Conservation (phyloP, 352 stramenopile genomes). For the Halophytophthora polymorphica region DNA sequence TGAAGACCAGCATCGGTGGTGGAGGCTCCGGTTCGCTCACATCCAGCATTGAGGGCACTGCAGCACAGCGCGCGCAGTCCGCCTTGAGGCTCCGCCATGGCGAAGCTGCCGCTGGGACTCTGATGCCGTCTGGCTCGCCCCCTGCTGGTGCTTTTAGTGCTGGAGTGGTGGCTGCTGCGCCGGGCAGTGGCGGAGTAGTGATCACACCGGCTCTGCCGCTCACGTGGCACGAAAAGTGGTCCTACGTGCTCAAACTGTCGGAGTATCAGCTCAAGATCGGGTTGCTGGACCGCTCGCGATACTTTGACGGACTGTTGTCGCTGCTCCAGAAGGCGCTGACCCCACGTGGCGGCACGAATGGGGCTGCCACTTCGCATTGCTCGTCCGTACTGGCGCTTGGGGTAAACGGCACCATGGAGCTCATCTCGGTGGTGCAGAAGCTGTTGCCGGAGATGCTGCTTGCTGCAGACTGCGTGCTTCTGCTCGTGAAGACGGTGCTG, state of each 20-base stretch:
- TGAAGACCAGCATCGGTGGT: slow-evolving; percentile 13
- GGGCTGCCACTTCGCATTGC: slow-evolving; percentile 15
- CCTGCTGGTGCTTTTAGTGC: not conserved
- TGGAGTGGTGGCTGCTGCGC: not conserved
- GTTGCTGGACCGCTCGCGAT: slow-evolving; percentile 67
- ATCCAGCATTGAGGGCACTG: slow-evolving; percentile 1
- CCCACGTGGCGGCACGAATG: slow-evolving; percentile 34
- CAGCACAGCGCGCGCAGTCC: slow-evolving; percentile 10
- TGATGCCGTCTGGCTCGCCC: not conserved
- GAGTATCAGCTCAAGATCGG: slow-evolving; percentile 81
- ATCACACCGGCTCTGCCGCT: slow-evolving; percentile 19
- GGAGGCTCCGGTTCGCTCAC: not conserved
- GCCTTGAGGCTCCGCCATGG: slow-evolving; percentile 23
- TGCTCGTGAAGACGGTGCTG: slow-evolving; percentile 77
- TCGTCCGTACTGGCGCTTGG: slow-evolving; percentile 52
- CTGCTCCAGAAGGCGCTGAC: slow-evolving; percentile 75
- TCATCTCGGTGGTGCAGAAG: slow-evolving; percentile 68
- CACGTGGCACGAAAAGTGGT: slow-evolving; percentile 73
- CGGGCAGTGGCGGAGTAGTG: slow-evolving; percentile 10
- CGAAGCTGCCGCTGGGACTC: slow-evolving; percentile 8
- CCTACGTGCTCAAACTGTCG: slow-evolving; percentile 78
- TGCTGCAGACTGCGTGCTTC: slow-evolving; percentile 40
- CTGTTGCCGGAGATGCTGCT: slow-evolving; percentile 71
- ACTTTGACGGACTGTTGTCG: slow-evolving; percentile 77
- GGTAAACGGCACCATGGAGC: slow-evolving; percentile 75